These are phyloP conservation scores for Malassezia restricta DNA, from an alignment of 1,284 basidiomycete genomes.

Conservation along the genomic window DNA sequence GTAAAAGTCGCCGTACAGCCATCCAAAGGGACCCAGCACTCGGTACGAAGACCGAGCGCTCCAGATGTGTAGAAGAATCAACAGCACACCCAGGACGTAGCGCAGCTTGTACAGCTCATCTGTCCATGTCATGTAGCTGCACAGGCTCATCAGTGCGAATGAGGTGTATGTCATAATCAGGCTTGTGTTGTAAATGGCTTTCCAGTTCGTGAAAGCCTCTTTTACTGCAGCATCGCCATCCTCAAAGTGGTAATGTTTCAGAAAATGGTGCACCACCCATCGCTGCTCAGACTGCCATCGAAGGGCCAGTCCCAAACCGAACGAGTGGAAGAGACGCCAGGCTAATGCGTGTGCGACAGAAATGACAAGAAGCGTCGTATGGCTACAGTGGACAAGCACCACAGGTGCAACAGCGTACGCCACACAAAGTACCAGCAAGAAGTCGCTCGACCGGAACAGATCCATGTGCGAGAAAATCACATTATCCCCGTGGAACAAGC, in stretches of 20 bases:
- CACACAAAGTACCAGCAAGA: conserved; percentile 56
- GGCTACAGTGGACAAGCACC: conserved; percentile 21
- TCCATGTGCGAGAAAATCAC: conserved; percentile 74
- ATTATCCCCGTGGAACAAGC: conserved; percentile 78
- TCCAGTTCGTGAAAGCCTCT: conserved; percentile 92
- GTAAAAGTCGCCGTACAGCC: conserved; percentile 64
- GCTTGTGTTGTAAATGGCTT: conserved; percentile 78
- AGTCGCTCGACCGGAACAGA: conserved; percentile 61
- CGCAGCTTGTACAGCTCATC: conserved; percentile 74
- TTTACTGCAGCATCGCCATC: conserved; percentile 50
- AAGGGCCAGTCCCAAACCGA: conserved; percentile 72
- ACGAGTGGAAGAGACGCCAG: conserved; percentile 80
- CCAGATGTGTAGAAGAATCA: conserved; percentile 83
- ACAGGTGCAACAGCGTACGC: conserved; percentile 52
- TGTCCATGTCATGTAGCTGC: conserved; percentile 31
- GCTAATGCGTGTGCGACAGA: conserved; percentile 69
- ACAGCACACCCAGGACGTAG: conserved; percentile 52
- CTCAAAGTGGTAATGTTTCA: conserved; percentile 57
- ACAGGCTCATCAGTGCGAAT: conserved; percentile 27
- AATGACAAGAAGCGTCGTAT: conserved; percentile 50
- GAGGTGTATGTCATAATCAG: conserved; percentile 74
- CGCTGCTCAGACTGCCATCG: conserved; percentile 72
- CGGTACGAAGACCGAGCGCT: conserved; percentile 77
- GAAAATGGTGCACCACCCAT: conserved; percentile 81
- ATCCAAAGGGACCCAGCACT: conserved; percentile 60